Evolutionary conservation across 805 yeast species (phyloP).

Genomic region (Candida berthetii): DNA sequence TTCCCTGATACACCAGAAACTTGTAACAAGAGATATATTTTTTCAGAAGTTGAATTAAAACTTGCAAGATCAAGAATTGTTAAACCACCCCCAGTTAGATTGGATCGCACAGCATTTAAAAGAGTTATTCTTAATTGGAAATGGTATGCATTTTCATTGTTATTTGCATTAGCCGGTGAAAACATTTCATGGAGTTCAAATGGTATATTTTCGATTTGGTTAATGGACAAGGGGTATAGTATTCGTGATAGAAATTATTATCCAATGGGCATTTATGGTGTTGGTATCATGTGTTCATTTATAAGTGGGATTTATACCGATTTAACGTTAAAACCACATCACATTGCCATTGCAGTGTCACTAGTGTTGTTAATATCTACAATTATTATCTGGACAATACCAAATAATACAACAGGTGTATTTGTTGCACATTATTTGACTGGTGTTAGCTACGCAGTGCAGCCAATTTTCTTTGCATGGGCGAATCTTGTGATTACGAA

Average conservation of each 20-base stretch:
- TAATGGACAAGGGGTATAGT: conserved; percentile 29
- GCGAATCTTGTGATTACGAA: conserved; percentile 52
- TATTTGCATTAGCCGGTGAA: conserved; percentile 43
- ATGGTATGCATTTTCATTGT: conserved; percentile 41
- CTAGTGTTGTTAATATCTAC: conserved; percentile 37
- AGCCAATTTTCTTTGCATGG: conserved; percentile 58
- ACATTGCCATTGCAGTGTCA: conserved; percentile 40
- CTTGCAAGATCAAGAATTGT: background rate
- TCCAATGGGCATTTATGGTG: conserved; percentile 33
- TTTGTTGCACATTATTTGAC: conserved; percentile 52
- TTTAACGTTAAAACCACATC: conserved; percentile 30
- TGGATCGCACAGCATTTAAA: background rate
- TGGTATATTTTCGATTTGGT: conserved; percentile 37
- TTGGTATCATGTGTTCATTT: background rate
- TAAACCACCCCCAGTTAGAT: background rate
- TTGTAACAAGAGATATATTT: conserved; percentile 1
- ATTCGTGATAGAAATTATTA: conserved; percentile 36
- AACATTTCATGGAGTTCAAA: conserved; percentile 36
- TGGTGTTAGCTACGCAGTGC: conserved; percentile 53
- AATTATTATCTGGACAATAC: conserved; percentile 37
- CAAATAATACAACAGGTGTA: conserved; percentile 29
- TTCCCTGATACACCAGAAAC: conserved; percentile 9
- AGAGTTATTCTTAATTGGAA: conserved; percentile 37
- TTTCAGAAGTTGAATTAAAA: background rate
- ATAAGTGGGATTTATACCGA: background rate